Base-by-base conservation (phyloP, 306 rosid genomes). In the Vigna unguiculata region DNA sequence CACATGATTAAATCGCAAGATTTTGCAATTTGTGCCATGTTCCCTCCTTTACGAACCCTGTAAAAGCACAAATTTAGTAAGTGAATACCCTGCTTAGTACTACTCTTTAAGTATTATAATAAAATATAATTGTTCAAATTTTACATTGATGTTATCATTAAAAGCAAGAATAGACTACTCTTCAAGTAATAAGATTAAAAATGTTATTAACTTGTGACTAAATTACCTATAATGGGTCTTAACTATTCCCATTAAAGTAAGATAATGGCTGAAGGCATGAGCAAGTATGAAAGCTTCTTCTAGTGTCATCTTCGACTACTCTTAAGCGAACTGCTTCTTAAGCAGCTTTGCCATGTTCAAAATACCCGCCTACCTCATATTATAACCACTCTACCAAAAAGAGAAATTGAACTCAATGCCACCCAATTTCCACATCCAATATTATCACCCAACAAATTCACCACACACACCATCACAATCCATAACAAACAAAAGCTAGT, bases 221-320 rank as follows among this genome's bases (percentile, higher is more conserved):
- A 57, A 25, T 48, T 57, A 93, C 97, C 96, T 84, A 75, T 93
- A 97, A 81, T 93, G 97, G 43, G 97, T 92, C 83, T 93, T 97
- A 32, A 97, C 98, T 76, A 93, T 88, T 40, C 98, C 94, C 90
- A 84, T 91, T 85, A 93, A 76, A 80, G 87, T 91, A 84, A 93
- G 97, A 84, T 88, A 87, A 51, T 93, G 97, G 76, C 98, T 88
- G 69, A 91, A 91, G 49, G 97, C 94, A 71, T 96, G 98, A 87
- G 94, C 97, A 17, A 91, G 88, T 53, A 85, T 84, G 17, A 94
- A 69, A 20, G 97, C 98, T 84, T 90, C 98, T 60, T 91, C 94
- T 24, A 91, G 79, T n/a, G 86, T 81, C 98, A 91, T 90, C 74
- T 91, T 79, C 30, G 97, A 93, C 41, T 91, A 84, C 85, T 91